Percentiles rank a stretch among this genome's conserved stretches.
Conservation (phyloP, 371 early-diverging fungal genomes). For the Actinomortierella wolfii region DNA sequence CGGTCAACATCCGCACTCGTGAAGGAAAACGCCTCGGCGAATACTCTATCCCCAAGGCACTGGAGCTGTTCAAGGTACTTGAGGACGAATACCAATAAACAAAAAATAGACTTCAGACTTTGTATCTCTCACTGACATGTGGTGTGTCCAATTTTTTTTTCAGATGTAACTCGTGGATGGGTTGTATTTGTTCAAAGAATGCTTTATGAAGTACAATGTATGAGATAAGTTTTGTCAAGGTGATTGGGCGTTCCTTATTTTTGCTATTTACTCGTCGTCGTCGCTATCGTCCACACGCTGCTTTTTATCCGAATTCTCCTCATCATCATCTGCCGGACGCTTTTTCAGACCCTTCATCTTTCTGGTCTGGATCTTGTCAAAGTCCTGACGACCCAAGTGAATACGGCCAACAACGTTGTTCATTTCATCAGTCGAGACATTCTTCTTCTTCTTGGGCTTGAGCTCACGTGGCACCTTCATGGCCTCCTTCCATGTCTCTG, state of each 20-base stretch:
- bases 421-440: slow-evolving; percentile 83
- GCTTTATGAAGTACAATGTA: no score
- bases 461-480: slow-evolving; percentile 84
- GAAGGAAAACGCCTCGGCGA: slow-evolving; percentile 54
- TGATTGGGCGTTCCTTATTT: no score
- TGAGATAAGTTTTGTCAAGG: no score
- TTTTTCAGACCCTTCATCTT: slow-evolving; percentile 98
- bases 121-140: no score
- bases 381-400: slow-evolving; percentile 91
- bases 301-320: slow-evolving; percentile 54
- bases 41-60: slow-evolving; percentile 31
- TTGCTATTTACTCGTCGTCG: slow-evolving; percentile 43
- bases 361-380: slow-evolving; percentile 91
- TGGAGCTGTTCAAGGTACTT: slow-evolving; percentile 29
- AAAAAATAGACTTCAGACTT: background rate
- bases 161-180: no score
- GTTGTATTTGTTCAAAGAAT: no score
- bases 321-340: slow-evolving; percentile 52
- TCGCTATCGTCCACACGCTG: slow-evolving; percentile 52
- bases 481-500: slow-evolving; percentile 85
- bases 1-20: slow-evolving; percentile 89
- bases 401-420: slow-evolving; percentile 93
- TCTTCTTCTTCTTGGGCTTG: slow-evolving; percentile 92
- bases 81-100: slow-evolving; percentile 31
- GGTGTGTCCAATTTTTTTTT: no score